Evolutionary conservation across 345 rosid species (phyloP).

Genomic region (Hibiscus tridactylites): DNA sequence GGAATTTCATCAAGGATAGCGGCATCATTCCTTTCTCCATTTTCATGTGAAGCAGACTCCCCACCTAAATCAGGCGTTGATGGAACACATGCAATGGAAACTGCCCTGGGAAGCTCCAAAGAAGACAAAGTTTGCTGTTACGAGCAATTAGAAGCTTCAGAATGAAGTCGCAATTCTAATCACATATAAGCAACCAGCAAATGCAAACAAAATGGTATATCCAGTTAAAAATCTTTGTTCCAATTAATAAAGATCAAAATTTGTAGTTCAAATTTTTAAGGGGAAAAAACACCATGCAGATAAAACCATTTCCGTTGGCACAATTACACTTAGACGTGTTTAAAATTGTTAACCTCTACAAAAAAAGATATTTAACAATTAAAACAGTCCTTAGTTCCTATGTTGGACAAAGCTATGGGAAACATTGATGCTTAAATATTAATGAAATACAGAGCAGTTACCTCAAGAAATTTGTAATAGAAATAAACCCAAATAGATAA

Average conservation of each 20-base stretch:
- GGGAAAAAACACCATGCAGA: neutral
- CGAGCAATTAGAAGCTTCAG: conserved; percentile 18
- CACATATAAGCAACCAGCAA: neutral
- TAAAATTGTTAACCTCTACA: neutral
- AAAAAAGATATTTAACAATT: neutral
- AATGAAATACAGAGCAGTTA: neutral
- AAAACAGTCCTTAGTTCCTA: neutral
- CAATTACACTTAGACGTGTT: neutral
- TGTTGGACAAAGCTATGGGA: neutral
- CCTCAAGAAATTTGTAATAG: neutral
- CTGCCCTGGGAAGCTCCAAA: conserved; percentile 80
- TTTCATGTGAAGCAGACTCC: conserved; percentile 37
- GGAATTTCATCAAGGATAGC: conserved; percentile 23
- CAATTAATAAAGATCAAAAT: neutral
- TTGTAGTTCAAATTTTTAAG: neutral
- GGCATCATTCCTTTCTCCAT: conserved; percentile 35
- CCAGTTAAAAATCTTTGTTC: neutral
- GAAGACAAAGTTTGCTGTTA: conserved; percentile 78
- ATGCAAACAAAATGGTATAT: neutral
- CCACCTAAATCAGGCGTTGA: conserved; percentile 33
- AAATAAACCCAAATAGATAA: neutral
- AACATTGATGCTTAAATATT: neutral
- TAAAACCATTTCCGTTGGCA: neutral
- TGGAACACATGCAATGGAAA: conserved; percentile 52
- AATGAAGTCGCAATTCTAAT: neutral